Evolutionary conservation across 83 land plant genomes (phyloP), one percentile per base, ranked within the genome.

Genomic region (Larix sibirica): DNA sequence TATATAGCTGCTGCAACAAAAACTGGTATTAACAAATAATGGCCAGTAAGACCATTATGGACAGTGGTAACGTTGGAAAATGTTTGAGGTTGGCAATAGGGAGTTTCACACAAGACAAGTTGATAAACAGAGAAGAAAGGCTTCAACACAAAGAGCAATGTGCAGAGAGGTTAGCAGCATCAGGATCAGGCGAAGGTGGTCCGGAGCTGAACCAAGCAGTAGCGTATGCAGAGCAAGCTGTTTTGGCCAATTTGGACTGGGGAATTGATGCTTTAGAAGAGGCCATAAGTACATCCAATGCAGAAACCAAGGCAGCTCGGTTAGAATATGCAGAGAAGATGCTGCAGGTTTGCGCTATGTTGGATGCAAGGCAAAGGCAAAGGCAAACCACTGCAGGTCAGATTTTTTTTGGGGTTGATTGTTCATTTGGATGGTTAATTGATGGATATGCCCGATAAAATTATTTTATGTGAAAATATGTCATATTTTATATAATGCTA

Each of bases 231-330:
- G 94, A 91, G 64, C 94, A 91, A 70, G 91, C 94, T 17, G 88
- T 91, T 17, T 71, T 91, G 56, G 94, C 94, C 3, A 91, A 91
- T 75, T 81, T 91, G 56, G 94, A 89, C 81, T 91, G 94, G 94
- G 94, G 94, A 2, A 91, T 91, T 20, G 94, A 91, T 70, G 91
- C 94, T 56, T 81, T 91, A 61, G 94, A 91, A 79, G 93, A 91
- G 59, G 91, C 93, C 40, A 87, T 91, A 62, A 66, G 77, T 44
- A 83, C 91, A 6, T 84, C 91, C 33, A 85, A 85, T 81, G 81
- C 79, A 68, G 94, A 91, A 82, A 88, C 90, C 16, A 91, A 86
- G 82, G 82, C 78, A 12, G 94, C 94, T 9, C 63, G 94, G 66
- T 80, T 91, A 50, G 85, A 87, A 67, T 80, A 91, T 80, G 91